A percentile compares a stretch with the other conserved stretches of the same genome.
These are phyloP conservation scores for Taphrina populina DNA, from an alignment of 1,139 yeast genomes.

Conservation along the genomic window DNA sequence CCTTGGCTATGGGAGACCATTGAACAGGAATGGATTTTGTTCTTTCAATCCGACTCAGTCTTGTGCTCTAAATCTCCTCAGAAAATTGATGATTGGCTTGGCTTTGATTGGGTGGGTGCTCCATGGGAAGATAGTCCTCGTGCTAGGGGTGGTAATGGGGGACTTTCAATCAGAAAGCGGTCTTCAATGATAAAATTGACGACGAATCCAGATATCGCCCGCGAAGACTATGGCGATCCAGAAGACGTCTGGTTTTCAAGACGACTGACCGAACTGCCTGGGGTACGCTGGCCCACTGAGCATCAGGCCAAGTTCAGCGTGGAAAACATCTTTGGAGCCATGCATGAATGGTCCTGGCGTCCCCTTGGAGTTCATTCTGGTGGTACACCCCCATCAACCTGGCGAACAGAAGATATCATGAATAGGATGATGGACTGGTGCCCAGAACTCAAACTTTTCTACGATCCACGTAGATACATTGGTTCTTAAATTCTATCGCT, in stretches of 20 bases:
- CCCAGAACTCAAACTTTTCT: constrained; percentile 25
- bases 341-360: constrained; percentile 29
- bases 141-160: constrained; percentile 31
- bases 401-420: constrained; percentile 30
- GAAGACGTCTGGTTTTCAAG: constrained; percentile 31
- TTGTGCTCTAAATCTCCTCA: constrained; percentile 30
- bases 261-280: constrained; percentile 12
- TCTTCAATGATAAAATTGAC: constrained; percentile 28
- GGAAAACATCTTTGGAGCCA: constrained; percentile 25
- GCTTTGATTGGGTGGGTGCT: constrained; percentile 31
- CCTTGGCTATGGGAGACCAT: constrained; percentile 28
- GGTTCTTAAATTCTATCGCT: too few species aligned
- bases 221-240: constrained; percentile 19
- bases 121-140: constrained; percentile 30
- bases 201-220: constrained; percentile 18
- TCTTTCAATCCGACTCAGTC: constrained; percentile 28
- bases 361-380: constrained; percentile 29
- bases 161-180: constrained; percentile 14
- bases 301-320: constrained; percentile 31
- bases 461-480: constrained; percentile 20
- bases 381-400: constrained; percentile 12
- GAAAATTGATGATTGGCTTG: constrained; percentile 25
- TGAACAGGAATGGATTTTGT: constrained; percentile 18
- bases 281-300: constrained; percentile 20
- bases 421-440: constrained; percentile 27